Evolutionary conservation across 352 stramenopile species (phyloP).

Genomic region (Albugo laibachii): DNA sequence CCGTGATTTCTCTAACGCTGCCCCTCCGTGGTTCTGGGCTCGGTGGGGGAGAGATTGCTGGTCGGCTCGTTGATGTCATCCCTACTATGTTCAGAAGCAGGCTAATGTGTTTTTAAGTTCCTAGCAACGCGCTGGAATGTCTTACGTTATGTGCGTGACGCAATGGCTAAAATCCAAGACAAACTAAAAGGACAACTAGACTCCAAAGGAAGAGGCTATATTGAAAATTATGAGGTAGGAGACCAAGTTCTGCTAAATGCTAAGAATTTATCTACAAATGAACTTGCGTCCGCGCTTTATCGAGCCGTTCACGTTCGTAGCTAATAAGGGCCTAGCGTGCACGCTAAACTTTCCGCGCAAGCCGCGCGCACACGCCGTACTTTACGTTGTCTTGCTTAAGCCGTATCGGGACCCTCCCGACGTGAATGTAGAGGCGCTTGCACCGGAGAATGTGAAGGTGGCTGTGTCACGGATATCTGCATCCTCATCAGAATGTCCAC

Average conservation of each 20-base stretch:
- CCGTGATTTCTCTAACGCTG: not conserved
- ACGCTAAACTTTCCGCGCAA: slow-evolving; percentile 5
- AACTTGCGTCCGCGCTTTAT: not conserved
- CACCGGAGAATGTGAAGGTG: too few species aligned
- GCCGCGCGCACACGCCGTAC: slow-evolving; percentile 4
- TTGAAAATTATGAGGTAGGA: slow-evolving; percentile 4
- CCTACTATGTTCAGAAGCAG: too few species aligned
- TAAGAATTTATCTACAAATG: slow-evolving; percentile 1
- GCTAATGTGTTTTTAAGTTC: slow-evolving; percentile 1
- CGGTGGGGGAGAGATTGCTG: too few species aligned
- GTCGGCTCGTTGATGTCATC: too few species aligned
- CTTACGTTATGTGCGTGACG: slow-evolving; percentile 5
- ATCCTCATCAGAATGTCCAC: too few species aligned
- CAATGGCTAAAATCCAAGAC: slow-evolving; percentile 8
- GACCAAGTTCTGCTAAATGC: slow-evolving; percentile 8
- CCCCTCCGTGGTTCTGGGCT: too few species aligned
- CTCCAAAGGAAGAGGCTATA: slow-evolving; percentile 2
- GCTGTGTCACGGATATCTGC: too few species aligned
- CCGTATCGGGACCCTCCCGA: not conserved
- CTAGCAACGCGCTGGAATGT: slow-evolving; percentile 2
- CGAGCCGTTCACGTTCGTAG: slow-evolving; percentile 17
- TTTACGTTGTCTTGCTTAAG: slow-evolving; percentile 5
- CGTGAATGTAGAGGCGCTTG: too few species aligned
- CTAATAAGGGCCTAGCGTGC: slow-evolving; percentile 32
- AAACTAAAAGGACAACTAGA: slow-evolving; percentile 7